Percentiles rank a stretch among this genome's conserved stretches.
phyloP scores from a whole-genome alignment of 768 basidiomycete species.

The Tylopilus subfusipes region DNA sequence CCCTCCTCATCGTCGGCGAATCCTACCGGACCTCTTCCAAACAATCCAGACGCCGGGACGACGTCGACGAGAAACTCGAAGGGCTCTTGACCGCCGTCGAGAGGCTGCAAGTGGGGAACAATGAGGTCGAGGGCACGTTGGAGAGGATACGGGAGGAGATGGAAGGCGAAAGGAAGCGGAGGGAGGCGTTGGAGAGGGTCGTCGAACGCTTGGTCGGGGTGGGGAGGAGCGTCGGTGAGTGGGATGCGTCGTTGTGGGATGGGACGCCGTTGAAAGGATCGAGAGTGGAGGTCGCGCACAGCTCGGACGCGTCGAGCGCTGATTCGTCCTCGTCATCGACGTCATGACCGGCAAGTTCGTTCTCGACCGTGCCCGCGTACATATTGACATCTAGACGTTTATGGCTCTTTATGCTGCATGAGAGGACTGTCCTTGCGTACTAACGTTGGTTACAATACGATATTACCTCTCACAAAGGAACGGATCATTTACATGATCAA shows the following conservation, averaged over 20 bases:
- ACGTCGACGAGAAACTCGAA: constrained; percentile 69
- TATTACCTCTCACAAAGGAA: constrained; percentile 2
- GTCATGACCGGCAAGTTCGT: constrained; percentile 2
- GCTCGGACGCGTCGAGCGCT: constrained; percentile 3
- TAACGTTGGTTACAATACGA: constrained; percentile 10
- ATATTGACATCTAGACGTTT: neutral
- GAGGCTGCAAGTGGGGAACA: constrained; percentile 43
- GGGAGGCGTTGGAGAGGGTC: constrained; percentile 63
- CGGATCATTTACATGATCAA: constrained; percentile 20
- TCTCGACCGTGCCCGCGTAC: neutral
- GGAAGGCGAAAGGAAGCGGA: constrained; percentile 35
- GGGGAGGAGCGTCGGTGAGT: constrained; percentile 60
- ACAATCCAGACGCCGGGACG: constrained; percentile 65
- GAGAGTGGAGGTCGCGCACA: constrained; percentile 33
- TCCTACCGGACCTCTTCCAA: constrained; percentile 70
- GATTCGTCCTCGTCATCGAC: constrained; percentile 1
- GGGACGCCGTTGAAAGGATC: constrained; percentile 53
- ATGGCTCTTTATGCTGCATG: constrained; percentile 1
- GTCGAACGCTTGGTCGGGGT: constrained; percentile 67
- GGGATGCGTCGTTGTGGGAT: constrained; percentile 48
- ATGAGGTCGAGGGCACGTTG: constrained; percentile 42
- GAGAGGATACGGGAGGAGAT: constrained; percentile 43
- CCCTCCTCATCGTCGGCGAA: constrained; percentile 70
- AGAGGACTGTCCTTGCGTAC: neutral
- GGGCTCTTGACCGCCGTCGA: constrained; percentile 46